phyloP scores from a whole-genome alignment of 352 stramenopile genomes.

The Globisporangium heterothallicum region DNA sequence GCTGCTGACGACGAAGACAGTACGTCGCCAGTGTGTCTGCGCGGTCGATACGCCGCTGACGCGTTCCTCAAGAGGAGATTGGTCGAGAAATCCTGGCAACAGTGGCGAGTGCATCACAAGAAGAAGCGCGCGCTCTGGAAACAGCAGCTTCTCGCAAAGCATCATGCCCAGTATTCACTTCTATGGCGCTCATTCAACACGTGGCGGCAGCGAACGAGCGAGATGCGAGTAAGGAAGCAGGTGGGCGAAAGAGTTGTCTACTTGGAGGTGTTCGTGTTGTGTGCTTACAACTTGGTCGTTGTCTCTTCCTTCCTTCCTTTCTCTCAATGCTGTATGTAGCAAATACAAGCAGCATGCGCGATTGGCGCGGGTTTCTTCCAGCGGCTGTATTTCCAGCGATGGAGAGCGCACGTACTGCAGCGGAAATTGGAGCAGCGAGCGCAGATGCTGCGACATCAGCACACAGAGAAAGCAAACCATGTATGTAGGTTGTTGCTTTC shows the following conservation, averaged over 20 bases:
- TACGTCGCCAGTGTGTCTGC: neutral
- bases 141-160: constrained; percentile 9
- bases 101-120: neutral
- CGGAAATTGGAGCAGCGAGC: neutral
- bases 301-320: neutral
- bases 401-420: constrained; percentile 3
- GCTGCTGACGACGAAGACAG: neutral
- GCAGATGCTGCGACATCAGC: neutral
- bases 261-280: neutral
- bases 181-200: constrained; percentile 7
- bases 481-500: neutral
- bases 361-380: constrained; percentile 12
- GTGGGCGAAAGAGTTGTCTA: too few species aligned
- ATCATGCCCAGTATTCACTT: constrained; percentile 9
- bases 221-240: constrained; percentile 3
- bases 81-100: neutral
- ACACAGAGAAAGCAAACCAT: neutral
- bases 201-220: constrained; percentile 1
- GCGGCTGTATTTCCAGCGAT: constrained; percentile 14
- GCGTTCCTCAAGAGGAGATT: neutral
- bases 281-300: neutral
- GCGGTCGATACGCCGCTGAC: neutral
- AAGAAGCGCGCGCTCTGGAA: constrained; percentile 5
- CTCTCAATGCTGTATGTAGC: too few species aligned
- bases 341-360: constrained; percentile 11